These are phyloP conservation scores for Paxillus involutus DNA, from an alignment of 768 basidiomycete genomes.

Conservation along the genomic window DNA sequence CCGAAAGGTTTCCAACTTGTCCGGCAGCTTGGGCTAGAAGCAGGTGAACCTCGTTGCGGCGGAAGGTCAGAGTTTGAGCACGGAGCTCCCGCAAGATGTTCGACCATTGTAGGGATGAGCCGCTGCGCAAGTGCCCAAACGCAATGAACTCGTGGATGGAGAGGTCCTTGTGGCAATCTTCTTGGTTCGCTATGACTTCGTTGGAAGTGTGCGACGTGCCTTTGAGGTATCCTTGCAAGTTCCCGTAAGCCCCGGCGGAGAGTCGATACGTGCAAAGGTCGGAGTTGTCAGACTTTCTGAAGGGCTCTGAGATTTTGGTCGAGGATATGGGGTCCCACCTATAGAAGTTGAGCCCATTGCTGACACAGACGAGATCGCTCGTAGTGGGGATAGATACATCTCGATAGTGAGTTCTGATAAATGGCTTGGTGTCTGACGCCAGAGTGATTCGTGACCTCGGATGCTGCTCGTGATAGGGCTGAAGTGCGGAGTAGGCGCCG, in stretches of 20 bases:
- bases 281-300: conserved; percentile 10
- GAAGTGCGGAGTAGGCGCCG: neutral
- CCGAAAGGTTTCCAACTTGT: neutral
- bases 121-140: too few relatives aligned
- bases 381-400: conserved; percentile 13
- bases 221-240: conserved; percentile 36
- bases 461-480: neutral
- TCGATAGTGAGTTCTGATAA: conserved; percentile 32
- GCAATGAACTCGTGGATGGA: too few relatives aligned
- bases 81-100: too few relatives aligned
- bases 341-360: conserved; percentile 29
- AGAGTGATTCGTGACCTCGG: conserved; percentile 30
- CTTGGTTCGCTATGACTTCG: conserved; percentile 40
- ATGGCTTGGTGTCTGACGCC: conserved; percentile 37
- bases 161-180: conserved; percentile 1
- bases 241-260: conserved; percentile 30
- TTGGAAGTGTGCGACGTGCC: conserved; percentile 41
- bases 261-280: conserved; percentile 32
- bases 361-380: conserved; percentile 18
- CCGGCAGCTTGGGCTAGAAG: neutral
- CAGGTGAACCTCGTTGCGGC: neutral
- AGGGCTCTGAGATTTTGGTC: conserved; percentile 14
- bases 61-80: too few relatives aligned
- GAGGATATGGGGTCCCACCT: conserved; percentile 24
- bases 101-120: too few relatives aligned